Evolutionary conservation across 768 basidiomycete genomes (phyloP).

Genomic region (Trichaptum fuscoviolaceum): DNA sequence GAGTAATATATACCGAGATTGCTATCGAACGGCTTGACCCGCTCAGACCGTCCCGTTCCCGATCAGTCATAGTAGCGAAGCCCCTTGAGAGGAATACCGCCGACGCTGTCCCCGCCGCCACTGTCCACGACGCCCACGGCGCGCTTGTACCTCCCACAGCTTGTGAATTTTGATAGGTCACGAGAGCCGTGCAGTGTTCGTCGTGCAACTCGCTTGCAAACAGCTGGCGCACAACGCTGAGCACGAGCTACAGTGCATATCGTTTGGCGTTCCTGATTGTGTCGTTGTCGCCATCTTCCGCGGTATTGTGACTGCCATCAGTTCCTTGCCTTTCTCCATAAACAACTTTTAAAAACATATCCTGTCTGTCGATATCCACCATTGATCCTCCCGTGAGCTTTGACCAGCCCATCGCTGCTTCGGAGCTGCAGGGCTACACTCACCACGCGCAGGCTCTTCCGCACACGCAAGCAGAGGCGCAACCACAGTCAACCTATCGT

Average conservation of each 20-base stretch:
- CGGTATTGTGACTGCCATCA: not conserved
- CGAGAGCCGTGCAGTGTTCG: too few species aligned
- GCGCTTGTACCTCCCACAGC: not conserved
- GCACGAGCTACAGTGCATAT: not conserved
- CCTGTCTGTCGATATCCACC: not conserved
- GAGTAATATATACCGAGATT: not conserved
- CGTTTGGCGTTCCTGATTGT: not conserved
- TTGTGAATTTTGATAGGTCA: not conserved
- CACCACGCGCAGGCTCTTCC: not conserved
- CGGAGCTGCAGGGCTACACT: not conserved
- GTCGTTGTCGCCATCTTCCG: not conserved
- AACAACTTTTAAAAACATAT: not conserved
- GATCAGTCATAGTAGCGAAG: not conserved
- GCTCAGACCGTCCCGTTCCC: not conserved
- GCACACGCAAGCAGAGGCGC: not conserved
- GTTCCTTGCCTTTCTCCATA: not conserved
- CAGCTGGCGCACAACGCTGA: not conserved
- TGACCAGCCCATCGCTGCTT: not conserved
- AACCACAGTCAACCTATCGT: not conserved
- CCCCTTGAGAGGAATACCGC: constrained; percentile 1
- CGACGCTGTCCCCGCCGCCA: not conserved
- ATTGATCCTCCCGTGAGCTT: constrained; percentile 4
- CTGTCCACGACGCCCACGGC: not conserved
- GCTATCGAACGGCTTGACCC: not conserved
- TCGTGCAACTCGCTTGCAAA: not conserved